Base-by-base conservation (phyloP, 2,329 filamentous ascomycete genomes). In the Curvularia lunata region DNA sequence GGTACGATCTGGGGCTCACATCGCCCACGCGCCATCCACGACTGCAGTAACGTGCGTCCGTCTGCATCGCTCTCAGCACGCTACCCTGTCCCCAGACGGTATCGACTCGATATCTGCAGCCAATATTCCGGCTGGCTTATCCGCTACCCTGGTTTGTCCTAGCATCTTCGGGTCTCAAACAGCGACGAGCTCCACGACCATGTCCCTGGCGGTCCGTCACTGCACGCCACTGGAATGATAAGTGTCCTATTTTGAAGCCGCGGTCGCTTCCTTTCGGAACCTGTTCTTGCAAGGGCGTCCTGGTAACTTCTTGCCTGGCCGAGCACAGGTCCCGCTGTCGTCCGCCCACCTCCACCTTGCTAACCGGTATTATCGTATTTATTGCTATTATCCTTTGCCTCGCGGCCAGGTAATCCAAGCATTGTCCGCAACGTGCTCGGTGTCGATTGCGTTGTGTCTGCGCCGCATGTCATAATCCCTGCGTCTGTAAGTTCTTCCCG, bases 181-280 rank as follows among this genome's bases (percentile, higher is more conserved):
- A 70, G 66, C 64, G 70, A 69, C 66, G 69, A 47, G 71, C 71
- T 72, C 70, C 73, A 72, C 61, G 67, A 69, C 70, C 67, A 72
- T 70, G 71, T 73, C 63, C 68, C 70, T 73, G 70, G 70, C 69
- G 66, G 65, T 67, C 68, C 63, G 65, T 67, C 60, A 59, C 59
- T 67, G 64, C 54, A 58, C 62, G 60, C 56, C 45, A 56, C 63
- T 67, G 58, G 65, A 54, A 59, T 53, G 57, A 62, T 62, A 62
- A 59, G 65, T 68, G 61, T 58, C 56, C 62, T 67, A 59, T 59
- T 57, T 60, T 42, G 52, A 61, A 57, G 64, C 57, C 63, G 65
- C 64, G 46, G 65, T 56, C 56, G 48, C 58, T 65, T 56, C 62
- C 63, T 65, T 62, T 64, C 63, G 59, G 58, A 46, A 54, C 60